A percentile compares a stretch with the other conserved stretches of the same genome.
Evolutionary conservation across 1,139 yeast species (phyloP).

Genomic region (Lodderomyces orthopsilosis): DNA sequence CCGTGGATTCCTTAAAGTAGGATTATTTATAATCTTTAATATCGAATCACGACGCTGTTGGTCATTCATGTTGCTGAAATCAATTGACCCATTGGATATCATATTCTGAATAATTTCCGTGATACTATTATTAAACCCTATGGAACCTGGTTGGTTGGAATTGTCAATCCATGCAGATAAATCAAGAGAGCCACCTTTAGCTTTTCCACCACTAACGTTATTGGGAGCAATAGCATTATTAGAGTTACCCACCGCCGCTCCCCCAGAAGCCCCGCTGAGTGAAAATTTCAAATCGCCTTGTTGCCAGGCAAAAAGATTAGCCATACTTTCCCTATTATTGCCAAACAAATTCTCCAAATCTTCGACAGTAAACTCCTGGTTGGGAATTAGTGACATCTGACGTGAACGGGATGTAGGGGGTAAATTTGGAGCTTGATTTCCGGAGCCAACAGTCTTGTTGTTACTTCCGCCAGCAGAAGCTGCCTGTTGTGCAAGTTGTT

Average conservation of each 20-base stretch:
- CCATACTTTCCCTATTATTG: constrained; percentile 38
- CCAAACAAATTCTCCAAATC: constrained; percentile 43
- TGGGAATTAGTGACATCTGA: constrained; percentile 15
- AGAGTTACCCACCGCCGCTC: constrained; percentile 1
- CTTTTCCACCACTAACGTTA: constrained; percentile 1
- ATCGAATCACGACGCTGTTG: constrained; percentile 46
- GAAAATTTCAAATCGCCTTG: constrained; percentile 16
- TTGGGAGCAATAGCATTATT: constrained; percentile 7
- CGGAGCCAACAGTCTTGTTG: neutral
- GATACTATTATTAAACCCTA: constrained; percentile 35
- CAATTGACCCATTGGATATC: constrained; percentile 39
- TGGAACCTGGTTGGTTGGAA: constrained; percentile 20
- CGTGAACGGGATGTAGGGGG: constrained; percentile 15
- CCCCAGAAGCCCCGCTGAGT: constrained; percentile 4
- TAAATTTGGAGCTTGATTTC: constrained; percentile 8
- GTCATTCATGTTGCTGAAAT: constrained; percentile 39
- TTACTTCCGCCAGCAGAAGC: constrained; percentile 2
- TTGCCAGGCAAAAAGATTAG: constrained; percentile 33
- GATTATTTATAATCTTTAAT: constrained; percentile 36
- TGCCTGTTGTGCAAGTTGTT: neutral
- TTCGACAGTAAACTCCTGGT: constrained; percentile 28
- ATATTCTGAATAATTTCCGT: constrained; percentile 37
- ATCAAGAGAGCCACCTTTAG: constrained; percentile 31
- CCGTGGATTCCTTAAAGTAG: constrained; percentile 18
- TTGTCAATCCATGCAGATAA: constrained; percentile 20